Evolutionary conservation across 2,329 filamentous ascomycete genomes (phyloP).

Genomic region (Diaporthe nobilis): DNA sequence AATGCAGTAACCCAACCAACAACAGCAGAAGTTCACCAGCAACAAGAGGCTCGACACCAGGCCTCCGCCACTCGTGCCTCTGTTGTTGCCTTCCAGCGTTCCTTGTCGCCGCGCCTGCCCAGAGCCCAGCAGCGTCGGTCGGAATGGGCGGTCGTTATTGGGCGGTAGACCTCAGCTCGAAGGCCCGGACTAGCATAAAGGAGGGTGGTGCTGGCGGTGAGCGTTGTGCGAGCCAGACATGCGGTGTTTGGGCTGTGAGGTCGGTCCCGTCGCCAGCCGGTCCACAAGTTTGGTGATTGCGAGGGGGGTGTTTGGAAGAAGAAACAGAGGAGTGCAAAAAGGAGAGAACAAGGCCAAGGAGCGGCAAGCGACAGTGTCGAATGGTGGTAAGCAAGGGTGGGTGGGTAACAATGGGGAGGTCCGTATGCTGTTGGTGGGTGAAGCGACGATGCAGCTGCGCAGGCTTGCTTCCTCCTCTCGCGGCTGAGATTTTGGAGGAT

Average conservation of each 20-base stretch:
- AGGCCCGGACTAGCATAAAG: slow-evolving; percentile 35
- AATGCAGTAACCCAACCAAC: slow-evolving; percentile 35
- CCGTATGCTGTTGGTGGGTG: slow-evolving; percentile 4
- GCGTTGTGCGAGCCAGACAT: slow-evolving; percentile 40
- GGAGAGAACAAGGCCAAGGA: slow-evolving; percentile 30
- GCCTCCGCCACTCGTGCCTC: slow-evolving; percentile 19
- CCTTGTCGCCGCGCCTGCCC: slow-evolving; percentile 43
- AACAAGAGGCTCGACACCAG: slow-evolving; percentile 36
- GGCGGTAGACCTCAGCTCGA: slow-evolving; percentile 27
- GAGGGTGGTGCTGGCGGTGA: slow-evolving; percentile 33
- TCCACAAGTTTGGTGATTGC: slow-evolving; percentile 35
- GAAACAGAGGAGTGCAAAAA: slow-evolving; percentile 19
- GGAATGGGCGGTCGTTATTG: not conserved
- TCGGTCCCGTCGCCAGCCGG: slow-evolving; percentile 43
- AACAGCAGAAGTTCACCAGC: slow-evolving; percentile 38
- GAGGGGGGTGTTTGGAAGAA: not conserved
- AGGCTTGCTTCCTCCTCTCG: slow-evolving; percentile 19
- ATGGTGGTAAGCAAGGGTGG: slow-evolving; percentile 13
- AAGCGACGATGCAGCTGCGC: slow-evolving; percentile 27
- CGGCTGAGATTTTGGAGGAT: slow-evolving; percentile 35
- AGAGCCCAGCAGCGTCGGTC: slow-evolving; percentile 42
- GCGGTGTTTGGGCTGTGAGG: slow-evolving; percentile 36
- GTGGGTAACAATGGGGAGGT: slow-evolving; percentile 4
- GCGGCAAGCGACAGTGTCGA: slow-evolving; percentile 34
- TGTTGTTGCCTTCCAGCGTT: slow-evolving; percentile 21